Evolutionary conservation across 495 filamentous ascomycete species (phyloP).

Genomic region (Penicillium daleae): DNA sequence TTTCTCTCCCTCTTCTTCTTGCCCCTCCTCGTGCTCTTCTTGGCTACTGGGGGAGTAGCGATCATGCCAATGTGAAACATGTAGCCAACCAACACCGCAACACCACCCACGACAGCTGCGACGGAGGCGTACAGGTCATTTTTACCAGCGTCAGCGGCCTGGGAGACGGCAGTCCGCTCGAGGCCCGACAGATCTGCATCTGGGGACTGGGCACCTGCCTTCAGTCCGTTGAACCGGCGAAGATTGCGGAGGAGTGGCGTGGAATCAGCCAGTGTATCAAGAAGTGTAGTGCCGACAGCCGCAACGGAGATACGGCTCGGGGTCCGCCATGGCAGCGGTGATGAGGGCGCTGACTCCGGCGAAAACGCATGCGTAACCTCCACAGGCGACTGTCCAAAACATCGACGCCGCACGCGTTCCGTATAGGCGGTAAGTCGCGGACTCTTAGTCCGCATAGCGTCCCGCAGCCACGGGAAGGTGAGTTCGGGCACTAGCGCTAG

Average conservation of each 20-base stretch:
- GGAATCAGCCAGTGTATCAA: conserved; percentile 43
- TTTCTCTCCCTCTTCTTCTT: conserved; percentile 3
- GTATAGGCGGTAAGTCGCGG: conserved; percentile 58
- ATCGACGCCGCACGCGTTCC: conserved; percentile 43
- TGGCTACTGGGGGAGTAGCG: conserved; percentile 11
- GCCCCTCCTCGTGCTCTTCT: conserved; percentile 25
- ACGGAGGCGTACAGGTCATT: conserved; percentile 46
- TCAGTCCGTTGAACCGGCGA: conserved; percentile 41
- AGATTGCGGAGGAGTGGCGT: conserved; percentile 46
- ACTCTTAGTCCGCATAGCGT: conserved; percentile 62
- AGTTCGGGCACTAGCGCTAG: conserved; percentile 72
- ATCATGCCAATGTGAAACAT: conserved; percentile 42
- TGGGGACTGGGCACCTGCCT: conserved; percentile 33
- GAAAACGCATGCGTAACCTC: conserved; percentile 35
- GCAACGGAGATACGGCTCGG: conserved; percentile 38
- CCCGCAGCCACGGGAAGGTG: conserved; percentile 71
- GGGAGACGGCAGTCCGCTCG: conserved; percentile 33
- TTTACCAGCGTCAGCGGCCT: conserved; percentile 33
- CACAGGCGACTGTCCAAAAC: conserved; percentile 42
- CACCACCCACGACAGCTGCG: conserved; percentile 39
- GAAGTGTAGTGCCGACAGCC: conserved; percentile 43
- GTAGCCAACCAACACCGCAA: conserved; percentile 47
- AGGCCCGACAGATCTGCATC: conserved; percentile 29
- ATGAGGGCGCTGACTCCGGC: conserved; percentile 18
- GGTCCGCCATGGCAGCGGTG: conserved; percentile 41